phyloP scores from a whole-genome alignment of 2,329 filamentous ascomycete species.

The Bipolaris oryzae region DNA sequence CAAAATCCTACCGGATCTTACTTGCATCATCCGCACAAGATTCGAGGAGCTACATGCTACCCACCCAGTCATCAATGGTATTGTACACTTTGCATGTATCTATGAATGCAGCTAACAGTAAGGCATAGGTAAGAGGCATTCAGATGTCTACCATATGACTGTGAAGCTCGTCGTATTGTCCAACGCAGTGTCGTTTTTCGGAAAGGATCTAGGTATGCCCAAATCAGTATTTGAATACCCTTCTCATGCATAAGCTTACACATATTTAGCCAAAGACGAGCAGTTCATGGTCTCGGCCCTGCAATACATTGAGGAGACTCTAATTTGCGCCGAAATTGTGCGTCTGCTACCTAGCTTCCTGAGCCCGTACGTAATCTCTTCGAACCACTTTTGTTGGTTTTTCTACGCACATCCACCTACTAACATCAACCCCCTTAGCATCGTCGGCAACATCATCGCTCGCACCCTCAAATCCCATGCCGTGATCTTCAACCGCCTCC shows the following conservation, averaged over 20 bases:
- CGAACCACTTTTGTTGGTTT: not conserved
- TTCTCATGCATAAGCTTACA: not conserved
- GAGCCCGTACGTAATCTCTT: conserved; percentile 11
- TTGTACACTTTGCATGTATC: not conserved
- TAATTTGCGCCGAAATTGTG: conserved; percentile 34
- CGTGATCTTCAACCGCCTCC: conserved; percentile 21
- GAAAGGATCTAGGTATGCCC: conserved; percentile 18
- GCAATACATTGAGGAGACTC: conserved; percentile 31
- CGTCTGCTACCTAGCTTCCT: conserved; percentile 24
- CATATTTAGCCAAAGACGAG: conserved; percentile 24
- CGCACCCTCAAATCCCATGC: conserved; percentile 21
- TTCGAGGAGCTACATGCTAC: conserved; percentile 16
- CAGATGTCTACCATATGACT: conserved; percentile 20
- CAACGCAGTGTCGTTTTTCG: conserved; percentile 26
- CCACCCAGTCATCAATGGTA: conserved; percentile 13
- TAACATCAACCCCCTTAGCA: not conserved
- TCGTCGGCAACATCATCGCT: conserved; percentile 18
- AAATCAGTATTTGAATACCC: not conserved
- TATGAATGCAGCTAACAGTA: not conserved
- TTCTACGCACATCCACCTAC: not conserved
- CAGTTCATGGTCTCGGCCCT: conserved; percentile 29
- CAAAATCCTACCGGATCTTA: conserved; percentile 22
- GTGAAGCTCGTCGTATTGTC: conserved; percentile 20
- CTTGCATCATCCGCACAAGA: conserved; percentile 16
- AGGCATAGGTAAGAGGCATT: conserved; percentile 13